These are phyloP conservation scores for Aspergillus incahuasiensis DNA, from an alignment of 495 filamentous ascomycete genomes.

Conservation along the genomic window DNA sequence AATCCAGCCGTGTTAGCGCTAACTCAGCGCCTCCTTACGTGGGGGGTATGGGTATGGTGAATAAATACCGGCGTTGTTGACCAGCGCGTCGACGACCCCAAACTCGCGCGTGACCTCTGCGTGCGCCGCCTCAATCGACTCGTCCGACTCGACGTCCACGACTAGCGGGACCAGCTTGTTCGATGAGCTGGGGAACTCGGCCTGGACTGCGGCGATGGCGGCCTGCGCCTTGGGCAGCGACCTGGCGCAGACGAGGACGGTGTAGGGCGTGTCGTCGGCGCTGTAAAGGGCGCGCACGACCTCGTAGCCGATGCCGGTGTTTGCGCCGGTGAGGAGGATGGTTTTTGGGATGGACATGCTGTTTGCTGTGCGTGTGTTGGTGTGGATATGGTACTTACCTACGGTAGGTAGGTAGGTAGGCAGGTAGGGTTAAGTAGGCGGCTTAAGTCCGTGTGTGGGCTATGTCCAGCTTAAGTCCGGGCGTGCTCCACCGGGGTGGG, in stretches of 20 bases:
- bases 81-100: conserved; percentile 46
- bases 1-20: too few species aligned
- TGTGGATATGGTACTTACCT: too few species aligned
- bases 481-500: too few species aligned
- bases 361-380: neutral
- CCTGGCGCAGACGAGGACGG: conserved; percentile 45
- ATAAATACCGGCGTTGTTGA: conserved; percentile 50
- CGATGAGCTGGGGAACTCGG: conserved; percentile 30
- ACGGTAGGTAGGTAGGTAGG: too few species aligned
- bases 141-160: conserved; percentile 49
- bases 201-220: conserved; percentile 30
- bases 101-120: conserved; percentile 27
- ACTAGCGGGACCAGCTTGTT: conserved; percentile 34
- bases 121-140: conserved; percentile 44
- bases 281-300: conserved; percentile 41
- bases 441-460: too few species aligned
- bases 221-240: conserved; percentile 38
- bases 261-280: conserved; percentile 35
- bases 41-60: too few species aligned
- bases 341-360: conserved; percentile 5
- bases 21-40: too few species aligned
- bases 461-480: too few species aligned
- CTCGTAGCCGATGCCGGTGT: conserved; percentile 49
- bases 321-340: conserved; percentile 31
- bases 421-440: too few species aligned